A percentile compares a stretch with the other conserved stretches of the same genome.
Conservation (phyloP, 1,284 basidiomycete species). For the Pulveroboletus sp. region DNA sequence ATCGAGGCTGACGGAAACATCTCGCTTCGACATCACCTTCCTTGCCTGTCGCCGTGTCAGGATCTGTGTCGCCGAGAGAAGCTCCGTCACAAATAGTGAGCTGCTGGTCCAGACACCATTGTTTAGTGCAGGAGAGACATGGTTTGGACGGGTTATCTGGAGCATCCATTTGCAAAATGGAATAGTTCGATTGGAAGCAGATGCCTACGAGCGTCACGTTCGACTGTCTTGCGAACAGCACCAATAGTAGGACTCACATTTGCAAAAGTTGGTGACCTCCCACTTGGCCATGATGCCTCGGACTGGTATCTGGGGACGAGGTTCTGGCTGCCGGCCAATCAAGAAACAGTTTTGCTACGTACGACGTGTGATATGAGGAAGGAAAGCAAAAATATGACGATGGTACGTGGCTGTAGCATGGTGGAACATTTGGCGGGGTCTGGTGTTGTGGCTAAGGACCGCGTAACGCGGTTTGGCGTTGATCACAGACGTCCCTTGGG, state of each 20-base stretch:
- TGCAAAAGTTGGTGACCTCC: slow-evolving; percentile 83
- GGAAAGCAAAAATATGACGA: slow-evolving; percentile 18
- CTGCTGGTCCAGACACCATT: slow-evolving; percentile 95
- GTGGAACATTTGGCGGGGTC: slow-evolving; percentile 5
- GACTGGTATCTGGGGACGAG: slow-evolving; percentile 43
- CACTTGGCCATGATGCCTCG: slow-evolving; percentile 63
- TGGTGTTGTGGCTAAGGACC: slow-evolving; percentile 22
- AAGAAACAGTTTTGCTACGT: slow-evolving; percentile 22
- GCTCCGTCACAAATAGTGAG: slow-evolving; percentile 85
- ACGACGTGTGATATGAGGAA: slow-evolving; percentile 28
- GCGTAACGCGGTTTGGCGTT: slow-evolving; percentile 12
- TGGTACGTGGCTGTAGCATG: slow-evolving; percentile 27
- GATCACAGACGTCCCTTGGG: slow-evolving; percentile 6
- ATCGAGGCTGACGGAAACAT: slow-evolving; percentile 82
- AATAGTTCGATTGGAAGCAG: slow-evolving; percentile 86
- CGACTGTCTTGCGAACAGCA: slow-evolving; percentile 1
- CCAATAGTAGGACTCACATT: slow-evolving; percentile 53
- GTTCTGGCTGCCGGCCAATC: slow-evolving; percentile 11
- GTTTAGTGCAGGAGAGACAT: slow-evolving; percentile 89
- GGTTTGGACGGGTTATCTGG: slow-evolving; percentile 86
- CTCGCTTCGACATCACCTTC: slow-evolving; percentile 94
- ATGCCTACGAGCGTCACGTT: slow-evolving; percentile 59
- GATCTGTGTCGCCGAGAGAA: slow-evolving; percentile 81
- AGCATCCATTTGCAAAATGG: slow-evolving; percentile 79
- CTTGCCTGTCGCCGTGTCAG: slow-evolving; percentile 92